phyloP scores from a whole-genome alignment of 805 yeast genomes.

The Lachancea meyersii region DNA sequence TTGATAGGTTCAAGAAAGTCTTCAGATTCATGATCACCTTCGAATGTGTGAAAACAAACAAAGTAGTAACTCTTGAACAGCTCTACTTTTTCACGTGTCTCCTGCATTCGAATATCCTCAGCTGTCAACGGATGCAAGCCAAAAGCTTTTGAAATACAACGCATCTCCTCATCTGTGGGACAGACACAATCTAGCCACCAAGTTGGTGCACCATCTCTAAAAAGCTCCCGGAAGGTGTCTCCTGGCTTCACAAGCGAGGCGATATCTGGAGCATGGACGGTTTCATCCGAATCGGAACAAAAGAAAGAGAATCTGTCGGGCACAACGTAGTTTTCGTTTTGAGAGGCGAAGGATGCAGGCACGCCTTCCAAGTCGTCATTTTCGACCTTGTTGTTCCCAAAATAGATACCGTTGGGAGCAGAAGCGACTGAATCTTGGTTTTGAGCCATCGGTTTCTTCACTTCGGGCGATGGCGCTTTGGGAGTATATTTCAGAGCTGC shows the following conservation, averaged over 20 bases:
- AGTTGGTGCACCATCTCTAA: slow-evolving; percentile 64
- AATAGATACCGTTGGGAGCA: slow-evolving; percentile 32
- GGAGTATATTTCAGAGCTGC: slow-evolving; percentile 66
- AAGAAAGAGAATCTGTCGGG: slow-evolving; percentile 85
- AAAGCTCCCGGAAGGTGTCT: slow-evolving; percentile 59
- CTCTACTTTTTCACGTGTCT: slow-evolving; percentile 95
- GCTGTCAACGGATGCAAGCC: slow-evolving; percentile 97
- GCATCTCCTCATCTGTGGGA: slow-evolving; percentile 95
- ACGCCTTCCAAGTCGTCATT: slow-evolving; percentile 18
- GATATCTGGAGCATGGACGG: slow-evolving; percentile 83
- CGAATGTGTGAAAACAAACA: slow-evolving; percentile 96
- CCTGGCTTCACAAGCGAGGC: slow-evolving; percentile 67
- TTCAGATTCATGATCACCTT: slow-evolving; percentile 69
- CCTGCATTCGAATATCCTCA: slow-evolving; percentile 95
- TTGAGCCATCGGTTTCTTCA: not conserved
- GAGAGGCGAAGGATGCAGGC: not conserved
- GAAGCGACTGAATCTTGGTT: slow-evolving; percentile 1
- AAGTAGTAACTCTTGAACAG: slow-evolving; percentile 84
- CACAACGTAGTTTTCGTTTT: slow-evolving; percentile 22
- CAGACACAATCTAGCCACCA: slow-evolving; percentile 97
- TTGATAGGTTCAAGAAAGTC: slow-evolving; percentile 79
- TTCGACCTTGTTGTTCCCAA: slow-evolving; percentile 37
- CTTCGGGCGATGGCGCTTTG: slow-evolving; percentile 9
- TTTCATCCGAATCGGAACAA: slow-evolving; percentile 74
- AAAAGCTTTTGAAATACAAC: slow-evolving; percentile 82